phyloP scores from a whole-genome alignment of 495 filamentous ascomycete species.

The Neurospora sp. region DNA sequence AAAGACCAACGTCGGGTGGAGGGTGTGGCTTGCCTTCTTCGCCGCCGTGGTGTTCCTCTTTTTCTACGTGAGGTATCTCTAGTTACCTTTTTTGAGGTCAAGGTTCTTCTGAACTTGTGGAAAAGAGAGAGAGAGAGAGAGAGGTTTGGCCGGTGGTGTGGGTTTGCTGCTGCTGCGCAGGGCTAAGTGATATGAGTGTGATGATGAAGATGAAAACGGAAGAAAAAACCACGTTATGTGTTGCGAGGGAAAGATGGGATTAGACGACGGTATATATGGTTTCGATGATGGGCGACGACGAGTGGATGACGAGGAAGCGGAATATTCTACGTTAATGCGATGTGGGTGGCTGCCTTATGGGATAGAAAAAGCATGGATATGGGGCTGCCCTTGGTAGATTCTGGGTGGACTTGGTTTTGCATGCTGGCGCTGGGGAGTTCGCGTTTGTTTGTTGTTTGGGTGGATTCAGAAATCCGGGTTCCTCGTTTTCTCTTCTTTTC shows the following conservation, averaged over 20 bases:
- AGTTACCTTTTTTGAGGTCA: not conserved
- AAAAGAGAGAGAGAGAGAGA: not conserved
- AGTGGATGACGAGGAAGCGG: not conserved
- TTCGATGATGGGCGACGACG: not conserved
- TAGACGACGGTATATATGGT: not conserved
- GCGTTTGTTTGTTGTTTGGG: not conserved
- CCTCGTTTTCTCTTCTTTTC: not conserved
- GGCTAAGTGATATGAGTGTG: not conserved
- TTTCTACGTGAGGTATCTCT: slow-evolving; percentile 65
- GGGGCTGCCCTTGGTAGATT: not conserved
- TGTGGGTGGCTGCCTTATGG: not conserved
- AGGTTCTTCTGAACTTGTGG: not conserved
- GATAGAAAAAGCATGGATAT: not conserved
- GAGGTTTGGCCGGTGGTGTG: not conserved
- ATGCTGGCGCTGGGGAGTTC: not conserved
- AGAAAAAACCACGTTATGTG: not conserved
- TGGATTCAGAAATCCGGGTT: not conserved
- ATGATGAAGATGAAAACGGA: not conserved
- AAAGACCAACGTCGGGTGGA: slow-evolving; percentile 86
- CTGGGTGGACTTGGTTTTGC: not conserved
- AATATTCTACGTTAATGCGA: not conserved
- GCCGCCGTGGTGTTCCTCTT: slow-evolving; percentile 69
- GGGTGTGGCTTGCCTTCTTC: slow-evolving; percentile 85
- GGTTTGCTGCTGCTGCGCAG: not conserved
- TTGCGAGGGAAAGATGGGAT: not conserved